Base-by-base conservation (phyloP, 495 filamentous ascomycete genomes). In the Penicillium bialowiezense region DNA sequence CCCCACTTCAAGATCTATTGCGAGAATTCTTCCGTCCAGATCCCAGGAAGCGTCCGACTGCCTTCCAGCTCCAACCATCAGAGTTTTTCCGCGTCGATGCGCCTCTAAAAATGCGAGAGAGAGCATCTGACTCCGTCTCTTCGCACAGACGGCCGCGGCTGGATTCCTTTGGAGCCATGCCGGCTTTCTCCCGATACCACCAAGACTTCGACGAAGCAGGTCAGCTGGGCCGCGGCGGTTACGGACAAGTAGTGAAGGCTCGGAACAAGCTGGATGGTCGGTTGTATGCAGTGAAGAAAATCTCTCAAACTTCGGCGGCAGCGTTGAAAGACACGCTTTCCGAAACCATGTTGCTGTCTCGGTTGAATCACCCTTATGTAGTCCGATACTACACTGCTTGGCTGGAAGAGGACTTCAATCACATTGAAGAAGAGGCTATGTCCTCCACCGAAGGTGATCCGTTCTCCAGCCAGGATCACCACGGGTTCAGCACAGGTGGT, bases 221-320 rank as follows among this genome's bases (percentile, higher is more conserved):
- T 14, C 82, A 86, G 2, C 73, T 98, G 15, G 93, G 95, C 20
- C 93, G 89, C 67, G 93, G 93, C 13, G 95, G 92, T 2, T 98
- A 95, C 67, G 93, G 95, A 23, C 88, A 97, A 69, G 93, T 98
- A n/a, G 90, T 98, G 35, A 91, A 92, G 63, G 92, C 93, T 6
- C 80, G 95, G 48, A 95, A 96, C 58, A 95, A 91, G 66, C 79
- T 96, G 6, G 92, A 97, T 67, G 89, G 89, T 7, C 86, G 88
- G 43, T 82, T 95, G 9, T 98, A 98, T 75, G 93, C 93, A 3
- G 84, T 98, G 52, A 98, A 98, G 66, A 97, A 97, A 60, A 95
- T 98, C 44, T 89, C 84, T 18, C 86, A 91, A 52, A 85, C 84
- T 41, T 89, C 90, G 14, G 78, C 87, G 31, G 75, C 85, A 31